Evolutionary conservation across 805 yeast genomes (phyloP), one percentile per base, ranked within the genome.

Genomic region (Candida namnaoensis): DNA sequence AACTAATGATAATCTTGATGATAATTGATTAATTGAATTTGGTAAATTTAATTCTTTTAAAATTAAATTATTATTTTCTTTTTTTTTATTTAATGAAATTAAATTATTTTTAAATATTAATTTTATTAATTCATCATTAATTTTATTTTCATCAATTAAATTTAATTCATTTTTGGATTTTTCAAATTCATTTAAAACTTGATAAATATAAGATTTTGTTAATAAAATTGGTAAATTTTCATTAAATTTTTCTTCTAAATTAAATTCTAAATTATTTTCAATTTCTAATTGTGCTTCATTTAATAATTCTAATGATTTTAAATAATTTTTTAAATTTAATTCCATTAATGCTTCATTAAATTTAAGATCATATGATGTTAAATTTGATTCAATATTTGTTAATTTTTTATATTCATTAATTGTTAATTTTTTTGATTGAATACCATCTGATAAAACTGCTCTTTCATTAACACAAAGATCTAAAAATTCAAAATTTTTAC

Each of bases 391-490:
- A 41, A 40, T 32, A n/a, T n/a, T n/a, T n/a, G n/a, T n/a, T n/a
- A n/a, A n/a, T n/a, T n/a, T n/a, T n/a, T n/a, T n/a, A n/a, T n/a
- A n/a, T n/a, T n/a, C n/a, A n/a, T n/a, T n/a, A n/a, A n/a, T n/a
- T n/a, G n/a, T 39, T 36, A 44, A 45, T 13, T 32, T 38, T 9
- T 47, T 54, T 11, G 41, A 12, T 11, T 49, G 46, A 27, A 59
- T 55, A 7, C 47, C 49, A 15, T 76, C 84, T 19, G 83, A 74
- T 24, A 79, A 60, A 11, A 79, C 77, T 3, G 90, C 88, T 44
- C 81, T 69, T 57, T 82, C 84, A 53, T 84, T 84, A 44, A 83
- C 78, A 28, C 74, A 62, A 43, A 84, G 60, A 57, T 84, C 95
- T 35, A 69, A 44, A 11, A 53, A 46, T 47, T 67, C 76, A 35